phyloP scores from a whole-genome alignment of 164 flowering plant genomes.

The Vitis riparia region DNA sequence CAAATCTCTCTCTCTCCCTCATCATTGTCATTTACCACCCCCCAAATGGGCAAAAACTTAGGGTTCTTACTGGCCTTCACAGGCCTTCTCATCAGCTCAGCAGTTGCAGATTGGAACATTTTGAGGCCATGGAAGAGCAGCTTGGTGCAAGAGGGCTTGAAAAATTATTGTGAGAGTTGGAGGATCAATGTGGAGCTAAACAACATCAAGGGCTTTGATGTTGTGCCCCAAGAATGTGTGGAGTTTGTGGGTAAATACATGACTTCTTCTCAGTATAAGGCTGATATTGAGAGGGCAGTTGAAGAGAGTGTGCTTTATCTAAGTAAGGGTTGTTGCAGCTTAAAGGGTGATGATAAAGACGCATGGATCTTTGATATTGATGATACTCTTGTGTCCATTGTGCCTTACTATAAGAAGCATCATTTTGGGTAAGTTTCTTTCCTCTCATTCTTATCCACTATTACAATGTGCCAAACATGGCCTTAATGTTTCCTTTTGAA shows the following conservation, averaged over 20 bases:
- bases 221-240: slow-evolving; percentile 73
- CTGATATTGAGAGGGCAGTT: slow-evolving; percentile 49
- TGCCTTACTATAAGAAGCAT: slow-evolving; percentile 67
- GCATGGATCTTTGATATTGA: slow-evolving; percentile 82
- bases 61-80: slow-evolving; percentile 17
- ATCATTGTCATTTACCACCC: too few species aligned
- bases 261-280: slow-evolving; percentile 66
- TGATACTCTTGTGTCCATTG: slow-evolving; percentile 63
- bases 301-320: slow-evolving; percentile 52
- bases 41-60: slow-evolving; percentile 6
- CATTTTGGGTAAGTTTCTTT: slow-evolving; percentile 47
- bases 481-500: too few species aligned
- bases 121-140: slow-evolving; percentile 26
- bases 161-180: slow-evolving; percentile 83
- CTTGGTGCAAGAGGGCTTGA: slow-evolving; percentile 35
- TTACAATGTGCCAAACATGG: too few species aligned
- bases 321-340: slow-evolving; percentile 27
- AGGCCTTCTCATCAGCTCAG: slow-evolving; percentile 19
- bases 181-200: slow-evolving; percentile 77
- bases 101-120: slow-evolving; percentile 60
- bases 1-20: too few species aligned
- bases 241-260: slow-evolving; percentile 62
- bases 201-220: slow-evolving; percentile 59
- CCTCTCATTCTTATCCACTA: too few species aligned
- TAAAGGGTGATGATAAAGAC: slow-evolving; percentile 52